Conservation (phyloP, 306 rosid genomes). For the Citrullus mucosospermus region DNA sequence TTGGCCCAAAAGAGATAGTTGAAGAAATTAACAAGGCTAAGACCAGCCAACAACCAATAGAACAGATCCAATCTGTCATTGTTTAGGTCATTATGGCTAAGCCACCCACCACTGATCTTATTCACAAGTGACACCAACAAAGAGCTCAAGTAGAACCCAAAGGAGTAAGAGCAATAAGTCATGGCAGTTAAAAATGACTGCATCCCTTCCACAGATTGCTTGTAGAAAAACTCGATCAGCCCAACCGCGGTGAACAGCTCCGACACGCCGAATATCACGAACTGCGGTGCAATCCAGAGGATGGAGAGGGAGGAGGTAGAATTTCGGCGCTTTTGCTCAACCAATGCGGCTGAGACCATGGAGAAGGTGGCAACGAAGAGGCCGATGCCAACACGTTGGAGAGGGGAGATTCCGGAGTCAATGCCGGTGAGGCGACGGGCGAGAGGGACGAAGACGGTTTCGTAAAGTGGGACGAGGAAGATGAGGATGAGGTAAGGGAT, state of each 20-base stretch:
- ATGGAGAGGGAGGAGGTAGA: constrained; percentile 18
- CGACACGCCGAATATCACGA: constrained; percentile 39
- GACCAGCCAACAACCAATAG: constrained; percentile 47
- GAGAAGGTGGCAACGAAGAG: constrained; percentile 44
- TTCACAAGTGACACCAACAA: constrained; percentile 42
- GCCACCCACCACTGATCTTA: constrained; percentile 36
- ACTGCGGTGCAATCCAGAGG: constrained; percentile 52
- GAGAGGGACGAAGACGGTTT: constrained; percentile 33
- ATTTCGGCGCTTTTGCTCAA: constrained; percentile 33
- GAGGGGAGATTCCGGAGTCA: constrained; percentile 39
- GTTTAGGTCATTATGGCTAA: constrained; percentile 43
- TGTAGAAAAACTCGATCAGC: constrained; percentile 48
- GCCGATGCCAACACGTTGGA: constrained; percentile 45
- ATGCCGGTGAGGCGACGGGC: constrained; percentile 29
- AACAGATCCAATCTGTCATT: constrained; percentile 37
- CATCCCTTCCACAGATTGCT: constrained; percentile 45
- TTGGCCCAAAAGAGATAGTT: constrained; percentile 39
- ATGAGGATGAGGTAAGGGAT: constrained; percentile 46
- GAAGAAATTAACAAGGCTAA: constrained; percentile 44
- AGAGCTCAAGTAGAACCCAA: constrained; percentile 52
- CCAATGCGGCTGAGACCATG: constrained; percentile 48
- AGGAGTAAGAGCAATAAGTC: constrained; percentile 51
- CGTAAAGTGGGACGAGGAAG: constrained; percentile 45
- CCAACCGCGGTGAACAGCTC: constrained; percentile 58
- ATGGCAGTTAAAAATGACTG: constrained; percentile 48